Conservation (phyloP, 2,329 filamentous ascomycete species). For the Penicillium expansum region DNA sequence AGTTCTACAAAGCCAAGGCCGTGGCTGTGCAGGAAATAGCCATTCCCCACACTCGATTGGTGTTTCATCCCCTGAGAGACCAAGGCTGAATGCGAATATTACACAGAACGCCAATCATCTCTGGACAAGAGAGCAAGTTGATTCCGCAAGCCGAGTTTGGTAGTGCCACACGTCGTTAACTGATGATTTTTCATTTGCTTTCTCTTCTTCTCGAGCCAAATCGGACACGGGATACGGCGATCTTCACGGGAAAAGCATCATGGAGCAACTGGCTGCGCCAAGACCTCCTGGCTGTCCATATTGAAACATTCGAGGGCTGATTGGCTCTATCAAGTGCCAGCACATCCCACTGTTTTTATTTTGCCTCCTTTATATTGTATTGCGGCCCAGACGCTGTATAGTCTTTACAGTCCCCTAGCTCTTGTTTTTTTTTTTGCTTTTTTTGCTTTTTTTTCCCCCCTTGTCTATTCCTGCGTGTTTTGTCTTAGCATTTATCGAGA, state of each 20-base stretch:
- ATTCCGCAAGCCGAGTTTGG: not conserved
- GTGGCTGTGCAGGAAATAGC: constrained; percentile 16
- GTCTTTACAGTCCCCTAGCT: not conserved
- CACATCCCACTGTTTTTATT: constrained; percentile 8
- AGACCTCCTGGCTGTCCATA: constrained; percentile 1
- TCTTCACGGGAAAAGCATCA: not conserved
- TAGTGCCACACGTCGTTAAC: not conserved
- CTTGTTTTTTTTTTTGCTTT: not conserved
- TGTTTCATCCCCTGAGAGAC: constrained; percentile 12
- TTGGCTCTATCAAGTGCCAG: constrained; percentile 3
- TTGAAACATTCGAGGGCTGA: not conserved
- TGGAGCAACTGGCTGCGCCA: not conserved
- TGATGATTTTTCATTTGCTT: not conserved
- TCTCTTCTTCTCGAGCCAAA: not conserved
- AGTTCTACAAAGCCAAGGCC: constrained; percentile 8
- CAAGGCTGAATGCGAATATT: not conserved
- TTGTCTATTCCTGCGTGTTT: not conserved
- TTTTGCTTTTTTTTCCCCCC: not conserved
- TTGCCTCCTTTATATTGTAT: constrained; percentile 1
- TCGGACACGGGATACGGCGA: not conserved
- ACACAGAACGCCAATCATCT: not conserved
- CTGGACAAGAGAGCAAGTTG: not conserved
- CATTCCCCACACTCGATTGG: constrained; percentile 8
- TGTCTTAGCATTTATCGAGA: not conserved
- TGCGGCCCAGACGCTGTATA: not conserved